These are phyloP conservation scores for Fusarium continuum DNA, from an alignment of 2,329 filamentous ascomycete species.

Conservation along the genomic window DNA sequence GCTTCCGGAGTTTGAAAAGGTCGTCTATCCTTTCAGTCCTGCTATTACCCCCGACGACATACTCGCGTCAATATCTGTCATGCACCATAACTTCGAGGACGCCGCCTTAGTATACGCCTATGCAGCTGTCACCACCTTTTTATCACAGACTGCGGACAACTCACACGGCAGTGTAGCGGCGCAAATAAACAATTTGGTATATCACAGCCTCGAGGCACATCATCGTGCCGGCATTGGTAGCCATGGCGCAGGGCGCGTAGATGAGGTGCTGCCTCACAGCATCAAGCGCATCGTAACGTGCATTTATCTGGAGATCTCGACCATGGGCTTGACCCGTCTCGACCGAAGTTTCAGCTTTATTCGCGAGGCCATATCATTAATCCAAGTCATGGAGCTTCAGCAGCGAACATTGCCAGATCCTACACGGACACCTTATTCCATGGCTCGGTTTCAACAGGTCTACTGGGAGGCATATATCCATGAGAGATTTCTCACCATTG, in stretches of 20 bases:
- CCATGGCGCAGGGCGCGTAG: slow-evolving; percentile 48
- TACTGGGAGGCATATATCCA: slow-evolving; percentile 67
- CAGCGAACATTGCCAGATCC: slow-evolving; percentile 26
- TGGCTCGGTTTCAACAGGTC: slow-evolving; percentile 52
- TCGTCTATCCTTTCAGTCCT: slow-evolving; percentile 37
- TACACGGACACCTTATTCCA: slow-evolving; percentile 19
- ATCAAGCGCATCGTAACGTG: slow-evolving; percentile 60
- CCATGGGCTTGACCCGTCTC: slow-evolving; percentile 58
- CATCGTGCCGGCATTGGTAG: slow-evolving; percentile 40
- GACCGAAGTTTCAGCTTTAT: slow-evolving; percentile 61
- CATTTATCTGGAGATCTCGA: slow-evolving; percentile 62
- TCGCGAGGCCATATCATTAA: slow-evolving; percentile 56
- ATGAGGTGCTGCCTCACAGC: slow-evolving; percentile 52
- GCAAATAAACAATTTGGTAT: slow-evolving; percentile 38
- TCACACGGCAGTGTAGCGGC: slow-evolving; percentile 30
- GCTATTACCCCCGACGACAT: slow-evolving; percentile 33
- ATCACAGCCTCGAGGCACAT: slow-evolving; percentile 44
- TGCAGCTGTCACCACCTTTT: slow-evolving; percentile 35
- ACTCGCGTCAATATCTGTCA: slow-evolving; percentile 26
- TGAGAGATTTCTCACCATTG: slow-evolving; percentile 64
- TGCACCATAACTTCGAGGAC: slow-evolving; percentile 35
- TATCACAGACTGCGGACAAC: slow-evolving; percentile 34
- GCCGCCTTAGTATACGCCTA: slow-evolving; percentile 35
- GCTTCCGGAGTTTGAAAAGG: slow-evolving; percentile 33
- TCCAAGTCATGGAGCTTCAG: slow-evolving; percentile 37